Evolutionary conservation across 441 rosid genomes (phyloP).

Genomic region (Pelargonium australe): DNA sequence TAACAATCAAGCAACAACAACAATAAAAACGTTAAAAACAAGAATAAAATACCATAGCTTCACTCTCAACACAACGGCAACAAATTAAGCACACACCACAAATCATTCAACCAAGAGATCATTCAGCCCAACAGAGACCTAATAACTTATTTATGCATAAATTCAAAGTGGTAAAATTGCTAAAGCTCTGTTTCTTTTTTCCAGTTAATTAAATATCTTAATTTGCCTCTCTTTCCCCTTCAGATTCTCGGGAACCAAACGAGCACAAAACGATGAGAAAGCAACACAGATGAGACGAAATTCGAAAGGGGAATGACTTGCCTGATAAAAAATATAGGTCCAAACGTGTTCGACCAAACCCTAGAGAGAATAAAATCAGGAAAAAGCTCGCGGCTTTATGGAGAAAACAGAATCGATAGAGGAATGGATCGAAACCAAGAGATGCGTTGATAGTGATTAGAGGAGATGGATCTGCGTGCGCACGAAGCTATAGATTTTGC

Average conservation of each 20-base stretch:
- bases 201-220: not conserved
- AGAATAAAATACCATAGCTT: not conserved
- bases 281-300: not conserved
- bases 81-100: not conserved
- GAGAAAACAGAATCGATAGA: not conserved
- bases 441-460: not conserved
- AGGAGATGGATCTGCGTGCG: not conserved
- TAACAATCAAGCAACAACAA: not conserved
- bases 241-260: not conserved
- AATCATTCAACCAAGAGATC: too few species aligned
- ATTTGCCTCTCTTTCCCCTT: not conserved
- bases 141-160: not conserved
- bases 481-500: not conserved
- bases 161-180: not conserved
- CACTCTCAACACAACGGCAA: not conserved
- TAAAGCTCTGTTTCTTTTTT: not conserved
- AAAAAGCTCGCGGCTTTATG: not conserved
- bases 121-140: not conserved
- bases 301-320: constrained; percentile 4
- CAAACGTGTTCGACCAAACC: constrained; percentile 3
- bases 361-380: not conserved
- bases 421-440: not conserved
- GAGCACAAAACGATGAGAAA: not conserved
- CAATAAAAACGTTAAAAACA: not conserved
- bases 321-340: not conserved